Evolutionary conservation across 208 protist species (phyloP).

Genomic region (Blastocrithidia nonstop): DNA sequence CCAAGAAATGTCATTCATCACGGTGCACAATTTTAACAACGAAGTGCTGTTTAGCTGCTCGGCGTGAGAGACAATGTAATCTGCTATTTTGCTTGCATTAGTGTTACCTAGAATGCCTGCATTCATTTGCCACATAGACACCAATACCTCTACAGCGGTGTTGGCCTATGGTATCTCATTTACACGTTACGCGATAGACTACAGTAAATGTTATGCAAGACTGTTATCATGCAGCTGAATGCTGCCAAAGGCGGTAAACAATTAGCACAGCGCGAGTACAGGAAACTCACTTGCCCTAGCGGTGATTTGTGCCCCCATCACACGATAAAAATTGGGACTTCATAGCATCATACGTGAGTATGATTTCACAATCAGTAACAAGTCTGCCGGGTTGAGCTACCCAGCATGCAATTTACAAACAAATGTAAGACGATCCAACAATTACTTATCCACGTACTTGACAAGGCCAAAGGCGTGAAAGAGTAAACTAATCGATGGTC

Average conservation of each 20-base stretch:
- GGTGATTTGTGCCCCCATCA: slow-evolving; percentile 19
- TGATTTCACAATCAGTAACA: slow-evolving; percentile 37
- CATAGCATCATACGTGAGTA: slow-evolving; percentile 54
- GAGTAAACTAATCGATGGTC: slow-evolving; percentile 17
- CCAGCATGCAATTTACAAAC: slow-evolving; percentile 15
- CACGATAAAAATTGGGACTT: slow-evolving; percentile 37
- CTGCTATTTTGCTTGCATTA: slow-evolving; percentile 7
- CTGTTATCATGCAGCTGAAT: slow-evolving; percentile 20
- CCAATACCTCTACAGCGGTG: slow-evolving; percentile 24
- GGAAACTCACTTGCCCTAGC: slow-evolving; percentile 22
- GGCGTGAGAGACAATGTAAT: slow-evolving; percentile 17
- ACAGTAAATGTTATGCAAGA: slow-evolving; percentile 11
- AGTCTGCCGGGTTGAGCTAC: slow-evolving; percentile 28
- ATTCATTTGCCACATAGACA: slow-evolving; percentile 50
- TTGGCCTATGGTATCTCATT: slow-evolving; percentile 24
- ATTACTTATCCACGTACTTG: slow-evolving; percentile 53
- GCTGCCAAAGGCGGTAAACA: slow-evolving; percentile 38
- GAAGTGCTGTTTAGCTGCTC: slow-evolving; percentile 18
- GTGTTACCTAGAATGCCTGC: slow-evolving; percentile 11
- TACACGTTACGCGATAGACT: slow-evolving; percentile 12
- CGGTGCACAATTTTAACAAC: slow-evolving; percentile 40
- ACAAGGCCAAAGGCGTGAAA: slow-evolving; percentile 51
- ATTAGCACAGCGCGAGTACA: slow-evolving; percentile 24
- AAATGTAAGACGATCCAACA: slow-evolving; percentile 34
- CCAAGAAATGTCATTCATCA: slow-evolving; percentile 36